Evolutionary conservation across 108 stramenopile genomes (phyloP), one percentile per base, ranked within the genome.

Genomic region (Schizochytrium sp.): DNA sequence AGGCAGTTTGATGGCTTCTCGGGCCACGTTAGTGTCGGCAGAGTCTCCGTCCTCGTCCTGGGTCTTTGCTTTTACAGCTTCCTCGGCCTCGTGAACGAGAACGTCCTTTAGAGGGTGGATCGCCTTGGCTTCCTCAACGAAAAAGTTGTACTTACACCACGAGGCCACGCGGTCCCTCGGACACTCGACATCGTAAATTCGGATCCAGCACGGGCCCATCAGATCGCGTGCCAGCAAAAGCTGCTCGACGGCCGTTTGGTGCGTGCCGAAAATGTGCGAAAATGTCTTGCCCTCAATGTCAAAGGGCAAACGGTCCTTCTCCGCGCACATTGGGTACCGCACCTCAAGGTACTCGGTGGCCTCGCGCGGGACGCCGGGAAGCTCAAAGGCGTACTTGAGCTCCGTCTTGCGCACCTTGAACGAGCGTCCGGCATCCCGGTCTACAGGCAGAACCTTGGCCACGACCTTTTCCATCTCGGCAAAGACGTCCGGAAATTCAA

Each of bases 181-280:
- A 6, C 91, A 76, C 19, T 55, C 59, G 72, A 89, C 88, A 58
- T 92, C 76, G 57, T 94, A 91, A 76, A 99, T 93, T 34, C 96
- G 95, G 60, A 99, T 87, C 99, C 99, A 99, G 83, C 97, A 96
- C 6, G 99, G 99, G 53, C 99, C 99, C 97, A 96, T 97, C 51
- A 99, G 94, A 88, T 95, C 93, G 44, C 99, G 96, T 89, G 98
- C 98, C 72, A 99, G 72, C 55, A 99, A 89, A 91, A 99, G 98
- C 57, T 94, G 96, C 93, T 99, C 99, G 34, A 98, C 92, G 25
- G 93, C 93, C 18, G 96, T 91, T 5, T 96, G 95, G 60, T 92
- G 89, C 5, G 94, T 95, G 44, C 97, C 97, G 71, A 99, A 93
- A 90, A 99, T 97, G 87, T 95, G 94, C 76, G 93, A 91, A 89